Evolutionary conservation across 2,329 filamentous ascomycete species (phyloP).

Genomic region (Arthrobotrys musiformis): DNA sequence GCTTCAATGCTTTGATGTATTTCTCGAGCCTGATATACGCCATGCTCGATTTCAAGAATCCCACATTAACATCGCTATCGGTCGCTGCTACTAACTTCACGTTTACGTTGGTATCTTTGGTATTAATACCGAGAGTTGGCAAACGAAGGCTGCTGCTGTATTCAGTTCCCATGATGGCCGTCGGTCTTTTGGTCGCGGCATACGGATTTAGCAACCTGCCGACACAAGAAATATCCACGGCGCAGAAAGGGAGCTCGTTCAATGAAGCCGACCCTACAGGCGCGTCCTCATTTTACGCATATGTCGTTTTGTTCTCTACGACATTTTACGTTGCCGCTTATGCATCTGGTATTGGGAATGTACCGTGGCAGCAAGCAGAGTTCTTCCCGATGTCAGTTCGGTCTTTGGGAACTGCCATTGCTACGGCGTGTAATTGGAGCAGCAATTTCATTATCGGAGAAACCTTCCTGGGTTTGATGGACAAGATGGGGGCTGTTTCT

Average conservation of each 20-base stretch:
- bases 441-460: conserved; percentile 87
- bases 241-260: background rate
- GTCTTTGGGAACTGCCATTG: conserved; percentile 76
- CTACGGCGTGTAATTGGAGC: conserved; percentile 86
- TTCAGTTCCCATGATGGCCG: conserved; percentile 84
- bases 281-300: conserved; percentile 59
- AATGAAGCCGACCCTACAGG: conserved; percentile 37
- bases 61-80: conserved; percentile 80
- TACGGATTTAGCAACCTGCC: conserved; percentile 71
- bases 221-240: conserved; percentile 60
- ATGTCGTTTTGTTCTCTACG: conserved; percentile 76
- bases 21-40: conserved; percentile 85
- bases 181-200: conserved; percentile 76
- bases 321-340: conserved; percentile 87
- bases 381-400: conserved; percentile 82
- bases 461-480: conserved; percentile 89
- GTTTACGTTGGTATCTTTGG: conserved; percentile 79
- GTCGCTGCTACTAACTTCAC: conserved; percentile 85
- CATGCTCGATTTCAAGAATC: conserved; percentile 79
- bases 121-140: conserved; percentile 81
- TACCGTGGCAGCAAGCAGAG: conserved; percentile 90
- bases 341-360: conserved; percentile 86
- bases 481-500: conserved; percentile 66
- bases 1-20: conserved; percentile 93
- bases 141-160: conserved; percentile 81